Base-by-base conservation (phyloP, 495 filamentous ascomycete species). In the Penicillium daleae region DNA sequence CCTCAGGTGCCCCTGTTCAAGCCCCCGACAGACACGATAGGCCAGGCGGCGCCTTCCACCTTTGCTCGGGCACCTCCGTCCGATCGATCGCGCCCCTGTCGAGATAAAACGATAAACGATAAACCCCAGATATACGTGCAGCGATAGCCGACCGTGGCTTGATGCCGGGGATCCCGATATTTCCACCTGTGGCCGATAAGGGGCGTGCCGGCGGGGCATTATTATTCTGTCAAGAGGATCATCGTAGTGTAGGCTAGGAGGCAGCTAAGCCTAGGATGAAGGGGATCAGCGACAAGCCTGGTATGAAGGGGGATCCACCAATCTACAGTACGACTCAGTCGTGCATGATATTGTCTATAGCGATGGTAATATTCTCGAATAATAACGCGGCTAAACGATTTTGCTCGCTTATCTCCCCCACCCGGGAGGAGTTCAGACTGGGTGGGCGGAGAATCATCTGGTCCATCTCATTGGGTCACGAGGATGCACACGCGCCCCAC, bases 41-140 rank as follows among this genome's bases (percentile, higher is more conserved):
- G 60, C 29, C 65, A 7, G 27, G 63, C 66, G 66, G 66, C 62
- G 62, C 59, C 62, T 58, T 68, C 66, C 66, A 68, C 59, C 31
- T 42, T 1, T n/a, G 9, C 10, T 55, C 66, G 66, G 66, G 48
- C 26, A 21, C 4, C 66, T 68, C 66, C 66, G 66, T 33, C 56
- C 60, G n/a, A 55, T 50, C 19, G 1, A 12, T 21, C n/a, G 17
- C 19, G 6, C 17, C 42, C 54, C 13, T 44, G 19, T n/a, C 33
- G 8, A 65, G 62, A 65, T 62, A 64, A 59, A 57, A 13, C 62
- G 62, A 65, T 62, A 64, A 59, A 57, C 61, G 62, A 65, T 62
- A 67, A 50, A 53, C 61, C 59, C 58, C 51, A 62, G 66, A 62
- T 64, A 68, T 62, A 44, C 27, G 37, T 24, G 29, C 51, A 32